Evolutionary conservation across 495 filamentous ascomycete genomes (phyloP), one percentile per base, ranked within the genome.

Genomic region (Pyronema domesticum): DNA sequence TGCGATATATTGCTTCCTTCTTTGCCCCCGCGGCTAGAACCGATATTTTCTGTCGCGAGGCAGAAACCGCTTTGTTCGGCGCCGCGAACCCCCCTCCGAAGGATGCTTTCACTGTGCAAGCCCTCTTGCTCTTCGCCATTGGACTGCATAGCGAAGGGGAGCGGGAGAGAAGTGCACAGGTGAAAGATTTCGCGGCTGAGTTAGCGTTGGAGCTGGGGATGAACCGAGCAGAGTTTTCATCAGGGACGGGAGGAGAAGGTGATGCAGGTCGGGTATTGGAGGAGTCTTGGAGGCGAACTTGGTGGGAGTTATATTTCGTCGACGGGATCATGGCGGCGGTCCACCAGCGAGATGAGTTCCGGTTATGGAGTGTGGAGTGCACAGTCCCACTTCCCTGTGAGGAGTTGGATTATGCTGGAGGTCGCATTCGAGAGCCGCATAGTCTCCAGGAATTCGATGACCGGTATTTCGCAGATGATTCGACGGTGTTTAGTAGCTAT

Each of bases 281-380:
- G 37, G 88, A 95, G 63, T 82, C 81, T 62, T 79, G 85, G 74
- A 74, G 87, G 23, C 75, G 88, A 40, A 94, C 86, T 13, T 94
- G 86, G 87, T 95, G 87, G 87, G 85, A 93, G 59, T 67, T 95
- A 47, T 93, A 81, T 62, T 77, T 88, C 42, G 75, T 86, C 11
- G 86, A 94, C 57, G 80, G 80, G 37, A 74, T 77, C 76, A 68
- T 78, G 56, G 73, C 76, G 56, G 75, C 74, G 34, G 73, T 77
- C 40, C 71, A 79, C 56, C 68, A 73, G 52, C 64, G 74, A 35
- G 76, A 79, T 45, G 74, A 76, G 17, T 81, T 83, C 57, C 59
- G 69, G 30, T 68, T 80, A 35, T 73, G 74, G 52, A 70, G 76
- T 43, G 70, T 83, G 43, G 65, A 69, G 43, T 67, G 74, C 7